These are phyloP conservation scores for Penicillium sp. DNA, from an alignment of 2,329 filamentous ascomycete species.

Conservation along the genomic window DNA sequence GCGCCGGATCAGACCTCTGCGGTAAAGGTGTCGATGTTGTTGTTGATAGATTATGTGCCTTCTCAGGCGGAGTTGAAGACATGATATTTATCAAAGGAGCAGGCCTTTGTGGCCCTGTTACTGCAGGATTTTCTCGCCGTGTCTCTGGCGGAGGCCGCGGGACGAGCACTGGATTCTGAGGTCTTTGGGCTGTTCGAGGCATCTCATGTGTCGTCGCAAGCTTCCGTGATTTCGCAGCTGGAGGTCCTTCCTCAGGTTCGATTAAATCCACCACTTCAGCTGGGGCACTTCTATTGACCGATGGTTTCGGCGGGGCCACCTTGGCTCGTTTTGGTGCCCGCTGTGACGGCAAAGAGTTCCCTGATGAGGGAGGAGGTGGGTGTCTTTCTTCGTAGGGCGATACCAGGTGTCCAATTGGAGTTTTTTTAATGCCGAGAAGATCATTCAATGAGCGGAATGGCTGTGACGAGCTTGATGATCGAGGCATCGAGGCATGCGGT, in stretches of 20 bases:
- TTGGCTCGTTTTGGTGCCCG: constrained; percentile 36
- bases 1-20: not conserved
- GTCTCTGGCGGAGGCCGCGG: not conserved
- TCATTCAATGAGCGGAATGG: constrained; percentile 59
- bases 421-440: constrained; percentile 63
- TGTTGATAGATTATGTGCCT: not conserved
- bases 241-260: not conserved
- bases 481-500: constrained; percentile 38
- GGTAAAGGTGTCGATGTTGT: not conserved
- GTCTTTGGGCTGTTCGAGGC: not conserved
- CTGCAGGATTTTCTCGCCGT: not conserved
- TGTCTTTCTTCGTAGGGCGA: constrained; percentile 62
- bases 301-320: constrained; percentile 8
- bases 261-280: constrained; percentile 26
- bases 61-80: not conserved
- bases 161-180: not conserved
- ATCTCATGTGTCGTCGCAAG: not conserved
- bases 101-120: not conserved
- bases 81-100: not conserved
- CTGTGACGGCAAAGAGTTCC: constrained; percentile 13
- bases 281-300: constrained; percentile 3
- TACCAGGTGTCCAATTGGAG: constrained; percentile 62
- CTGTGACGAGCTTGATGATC: constrained; percentile 37
- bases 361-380: constrained; percentile 8
- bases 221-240: not conserved